Evolutionary conservation across 306 rosid genomes (phyloP).

Genomic region (Acacia crassicarpa): DNA sequence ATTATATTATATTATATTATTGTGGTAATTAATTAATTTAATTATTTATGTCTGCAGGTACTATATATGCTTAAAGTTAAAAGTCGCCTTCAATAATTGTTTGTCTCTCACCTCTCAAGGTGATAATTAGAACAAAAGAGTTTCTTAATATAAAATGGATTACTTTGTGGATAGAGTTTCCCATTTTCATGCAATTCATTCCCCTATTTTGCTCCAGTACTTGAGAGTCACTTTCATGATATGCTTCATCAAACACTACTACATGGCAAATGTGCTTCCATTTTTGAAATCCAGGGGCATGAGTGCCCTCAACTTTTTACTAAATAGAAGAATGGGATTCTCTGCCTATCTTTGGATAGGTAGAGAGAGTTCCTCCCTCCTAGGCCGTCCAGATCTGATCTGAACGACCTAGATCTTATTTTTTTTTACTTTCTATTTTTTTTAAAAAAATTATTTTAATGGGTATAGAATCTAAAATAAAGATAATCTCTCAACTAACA

Average conservation of each 20-base stretch:
- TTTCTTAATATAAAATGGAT: neutral
- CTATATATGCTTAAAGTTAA: neutral
- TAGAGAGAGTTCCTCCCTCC: no score
- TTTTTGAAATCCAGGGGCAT: neutral
- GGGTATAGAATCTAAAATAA: no score
- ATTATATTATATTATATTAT: no score
- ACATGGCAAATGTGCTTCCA: constrained; percentile 3
- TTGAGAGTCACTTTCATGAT: constrained; percentile 17
- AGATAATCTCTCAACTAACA: no score
- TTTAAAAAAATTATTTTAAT: no score
- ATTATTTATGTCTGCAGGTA: constrained; percentile 22
- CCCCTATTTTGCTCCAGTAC: constrained; percentile 12
- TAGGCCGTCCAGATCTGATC: no score
- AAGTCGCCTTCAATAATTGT: constrained; percentile 7
- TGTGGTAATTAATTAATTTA: neutral
- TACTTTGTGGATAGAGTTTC: neutral
- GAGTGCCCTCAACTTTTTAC: neutral
- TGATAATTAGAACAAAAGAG: neutral
- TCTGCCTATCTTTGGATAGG: no score
- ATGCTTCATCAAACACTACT: constrained; percentile 17
- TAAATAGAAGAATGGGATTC: no score
- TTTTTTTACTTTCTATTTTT: no score
- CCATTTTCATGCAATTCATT: constrained; percentile 6
- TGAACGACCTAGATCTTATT: no score
- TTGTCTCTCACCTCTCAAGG: neutral